Conservation (phyloP, 1,284 basidiomycete species). For the Quambalaria eucalypti region DNA sequence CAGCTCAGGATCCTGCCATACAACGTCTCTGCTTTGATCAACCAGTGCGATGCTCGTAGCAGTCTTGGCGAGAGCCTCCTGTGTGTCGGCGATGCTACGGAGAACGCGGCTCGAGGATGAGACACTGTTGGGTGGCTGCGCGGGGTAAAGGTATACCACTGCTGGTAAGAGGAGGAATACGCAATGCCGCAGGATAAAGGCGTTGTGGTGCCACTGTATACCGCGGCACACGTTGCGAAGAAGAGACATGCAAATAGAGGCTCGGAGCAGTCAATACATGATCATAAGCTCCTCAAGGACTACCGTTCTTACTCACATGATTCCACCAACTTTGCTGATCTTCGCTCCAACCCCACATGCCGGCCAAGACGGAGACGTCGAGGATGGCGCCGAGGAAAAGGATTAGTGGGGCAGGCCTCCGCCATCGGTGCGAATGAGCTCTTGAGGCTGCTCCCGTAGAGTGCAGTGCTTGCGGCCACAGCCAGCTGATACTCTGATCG, state of each 20-base stretch:
- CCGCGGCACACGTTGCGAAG: too few relatives aligned
- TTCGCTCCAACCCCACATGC: background rate
- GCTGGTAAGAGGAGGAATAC: background rate
- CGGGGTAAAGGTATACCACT: background rate
- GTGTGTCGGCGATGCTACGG: background rate
- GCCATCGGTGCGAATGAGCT: background rate
- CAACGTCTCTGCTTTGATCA: background rate
- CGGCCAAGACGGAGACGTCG: background rate
- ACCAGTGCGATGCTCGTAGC: background rate
- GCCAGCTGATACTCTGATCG: background rate
- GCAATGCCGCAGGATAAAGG: background rate
- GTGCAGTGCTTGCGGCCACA: background rate
- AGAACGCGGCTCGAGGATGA: background rate
- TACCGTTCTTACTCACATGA: background rate
- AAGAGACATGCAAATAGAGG: too few relatives aligned
- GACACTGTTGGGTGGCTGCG: background rate
- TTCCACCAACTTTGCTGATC: background rate
- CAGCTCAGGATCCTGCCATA: background rate
- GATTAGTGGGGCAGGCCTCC: background rate
- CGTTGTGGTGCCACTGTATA: background rate
- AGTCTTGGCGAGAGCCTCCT: background rate
- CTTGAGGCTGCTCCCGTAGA: background rate
- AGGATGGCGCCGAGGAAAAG: background rate
- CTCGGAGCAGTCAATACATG: too few relatives aligned
- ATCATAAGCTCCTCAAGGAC: background rate